These are phyloP conservation scores for Crithidia expoeki DNA, from an alignment of 208 protist species.

Conservation along the genomic window DNA sequence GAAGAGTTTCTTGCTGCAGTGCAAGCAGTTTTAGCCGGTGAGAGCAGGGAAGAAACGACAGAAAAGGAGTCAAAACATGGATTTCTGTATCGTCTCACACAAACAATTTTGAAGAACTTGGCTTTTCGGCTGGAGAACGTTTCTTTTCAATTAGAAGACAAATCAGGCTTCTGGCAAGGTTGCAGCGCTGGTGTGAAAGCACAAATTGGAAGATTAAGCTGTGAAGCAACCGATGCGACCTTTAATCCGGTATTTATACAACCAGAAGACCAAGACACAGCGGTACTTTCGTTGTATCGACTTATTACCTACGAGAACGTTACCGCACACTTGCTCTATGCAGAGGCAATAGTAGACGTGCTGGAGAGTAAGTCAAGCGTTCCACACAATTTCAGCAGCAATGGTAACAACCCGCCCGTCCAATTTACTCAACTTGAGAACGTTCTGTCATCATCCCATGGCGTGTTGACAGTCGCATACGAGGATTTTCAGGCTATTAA, in stretches of 20 bases:
- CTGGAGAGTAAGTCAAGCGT: too few species aligned
- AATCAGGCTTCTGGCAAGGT: constrained; percentile 39
- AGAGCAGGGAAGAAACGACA: constrained; percentile 21
- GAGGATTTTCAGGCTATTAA: not conserved
- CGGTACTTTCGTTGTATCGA: constrained; percentile 21
- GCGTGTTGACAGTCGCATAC: constrained; percentile 12
- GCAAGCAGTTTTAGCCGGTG: constrained; percentile 8
- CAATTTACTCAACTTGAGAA: not conserved
- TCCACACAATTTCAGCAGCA: not conserved
- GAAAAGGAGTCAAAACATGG: constrained; percentile 29
- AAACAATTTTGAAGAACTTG: constrained; percentile 70
- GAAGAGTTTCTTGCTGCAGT: constrained; percentile 24
- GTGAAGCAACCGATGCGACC: constrained; percentile 43
- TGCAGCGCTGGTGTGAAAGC: constrained; percentile 17
- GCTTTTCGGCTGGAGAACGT: constrained; percentile 52
- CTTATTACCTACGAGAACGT: constrained; percentile 35
- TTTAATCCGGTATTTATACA: constrained; percentile 35
- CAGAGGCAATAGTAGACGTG: not conserved
- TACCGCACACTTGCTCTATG: constrained; percentile 9
- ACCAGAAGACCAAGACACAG: constrained; percentile 7
- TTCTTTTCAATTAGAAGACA: constrained; percentile 49
- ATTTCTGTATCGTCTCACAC: constrained; percentile 57
- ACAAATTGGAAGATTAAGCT: constrained; percentile 33
- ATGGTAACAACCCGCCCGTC: not conserved
- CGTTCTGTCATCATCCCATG: constrained; percentile 11